A percentile compares a stretch with the other conserved stretches of the same genome.
phyloP scores from a whole-genome alignment of 2,329 filamentous ascomycete species.

The Aspergillus terreus region DNA sequence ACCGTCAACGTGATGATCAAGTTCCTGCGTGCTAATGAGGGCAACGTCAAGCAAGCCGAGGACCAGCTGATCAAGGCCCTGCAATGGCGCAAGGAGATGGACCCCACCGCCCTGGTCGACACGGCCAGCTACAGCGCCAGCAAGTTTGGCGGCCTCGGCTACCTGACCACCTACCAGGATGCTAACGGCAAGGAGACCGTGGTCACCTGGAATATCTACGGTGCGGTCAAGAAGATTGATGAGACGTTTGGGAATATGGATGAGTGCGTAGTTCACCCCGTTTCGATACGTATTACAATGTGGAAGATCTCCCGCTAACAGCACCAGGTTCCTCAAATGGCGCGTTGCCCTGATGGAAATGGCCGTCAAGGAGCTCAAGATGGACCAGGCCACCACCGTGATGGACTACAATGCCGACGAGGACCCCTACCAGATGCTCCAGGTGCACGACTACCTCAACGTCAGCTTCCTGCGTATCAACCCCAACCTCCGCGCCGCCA shows the following conservation, averaged over 20 bases:
- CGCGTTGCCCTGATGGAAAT: slow-evolving; percentile 88
- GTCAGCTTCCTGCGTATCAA: slow-evolving; percentile 84
- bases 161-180: slow-evolving; percentile 66
- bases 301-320: neutral
- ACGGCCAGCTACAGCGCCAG: slow-evolving; percentile 59
- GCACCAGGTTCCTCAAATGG: slow-evolving; percentile 76
- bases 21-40: slow-evolving; percentile 85
- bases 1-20: slow-evolving; percentile 86
- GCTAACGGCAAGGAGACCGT: slow-evolving; percentile 55
- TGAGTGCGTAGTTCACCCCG: slow-evolving; percentile 56
- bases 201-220: slow-evolving; percentile 92
- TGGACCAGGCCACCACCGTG: slow-evolving; percentile 67
- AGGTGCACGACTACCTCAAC: slow-evolving; percentile 89
- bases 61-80: slow-evolving; percentile 76
- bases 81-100: slow-evolving; percentile 74
- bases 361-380: slow-evolving; percentile 68
- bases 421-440: slow-evolving; percentile 86
- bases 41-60: slow-evolving; percentile 68
- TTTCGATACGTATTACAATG: no score
- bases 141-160: slow-evolving; percentile 77
- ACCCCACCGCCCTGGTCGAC: slow-evolving; percentile 65
- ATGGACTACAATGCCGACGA: slow-evolving; percentile 52
- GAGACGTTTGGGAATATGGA: slow-evolving; percentile 77
- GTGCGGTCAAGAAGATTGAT: slow-evolving; percentile 75
- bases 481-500: slow-evolving; percentile 69